A percentile compares a stretch with the other conserved stretches of the same genome.
These are phyloP conservation scores for Fusarium caatingaense DNA, from an alignment of 2,329 filamentous ascomycete genomes.

Conservation along the genomic window DNA sequence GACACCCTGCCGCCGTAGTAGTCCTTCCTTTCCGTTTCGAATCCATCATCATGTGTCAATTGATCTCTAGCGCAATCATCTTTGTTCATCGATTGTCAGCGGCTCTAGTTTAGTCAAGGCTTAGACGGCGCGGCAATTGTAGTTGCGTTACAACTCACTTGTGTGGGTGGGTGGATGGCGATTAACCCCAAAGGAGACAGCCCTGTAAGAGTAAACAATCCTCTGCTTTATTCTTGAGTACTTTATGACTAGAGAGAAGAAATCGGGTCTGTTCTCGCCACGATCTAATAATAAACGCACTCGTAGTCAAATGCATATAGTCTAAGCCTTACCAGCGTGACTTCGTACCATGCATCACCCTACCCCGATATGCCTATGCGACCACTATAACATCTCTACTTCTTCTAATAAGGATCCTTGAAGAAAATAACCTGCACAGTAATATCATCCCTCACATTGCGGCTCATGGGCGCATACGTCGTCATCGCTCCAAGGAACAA, in stretches of 20 bases:
- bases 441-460: slow-evolving; percentile 76
- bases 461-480: slow-evolving; percentile 75
- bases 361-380: accelerated
- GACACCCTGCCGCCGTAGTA: too few relatives aligned
- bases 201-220: not conserved
- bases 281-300: not conserved
- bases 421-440: slow-evolving; percentile 86
- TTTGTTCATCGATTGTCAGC: too few relatives aligned
- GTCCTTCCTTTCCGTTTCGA: too few relatives aligned
- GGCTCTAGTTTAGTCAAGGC: too few relatives aligned
- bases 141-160: not conserved
- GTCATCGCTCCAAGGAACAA: slow-evolving; percentile 80
- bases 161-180: not conserved
- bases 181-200: not conserved
- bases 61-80: too few relatives aligned
- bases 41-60: not conserved
- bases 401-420: slow-evolving; percentile 66
- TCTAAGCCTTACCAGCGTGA: not conserved
- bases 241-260: not conserved
- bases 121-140: not conserved
- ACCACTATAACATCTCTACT: slow-evolving; percentile 58
- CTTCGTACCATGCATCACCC: not conserved
- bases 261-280: not conserved
- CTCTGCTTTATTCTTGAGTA: not conserved
- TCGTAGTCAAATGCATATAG: not conserved